Evolutionary conservation across 2,329 filamentous ascomycete species (phyloP).

Genomic region (Cladosporium oxysporum): DNA sequence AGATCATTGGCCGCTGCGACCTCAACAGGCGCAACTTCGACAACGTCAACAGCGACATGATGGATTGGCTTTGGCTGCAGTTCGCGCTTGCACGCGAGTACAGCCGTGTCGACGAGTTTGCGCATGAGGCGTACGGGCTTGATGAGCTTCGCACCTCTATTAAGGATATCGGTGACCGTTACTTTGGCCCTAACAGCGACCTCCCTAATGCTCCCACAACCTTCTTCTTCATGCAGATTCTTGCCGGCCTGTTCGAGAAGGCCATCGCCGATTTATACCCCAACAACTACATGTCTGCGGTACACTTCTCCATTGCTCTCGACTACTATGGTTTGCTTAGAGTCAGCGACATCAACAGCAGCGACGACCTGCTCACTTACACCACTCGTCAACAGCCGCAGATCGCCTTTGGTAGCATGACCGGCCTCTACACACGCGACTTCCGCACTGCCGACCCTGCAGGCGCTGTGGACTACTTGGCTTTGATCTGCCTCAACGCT

Average conservation of each 20-base stretch:
- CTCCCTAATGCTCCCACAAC: slow-evolving; percentile 80
- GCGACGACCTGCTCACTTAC: slow-evolving; percentile 67
- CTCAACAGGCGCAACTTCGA: slow-evolving; percentile 59
- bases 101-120: slow-evolving; percentile 61
- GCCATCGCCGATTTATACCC: slow-evolving; percentile 88
- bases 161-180: slow-evolving; percentile 82
- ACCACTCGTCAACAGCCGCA: slow-evolving; percentile 72
- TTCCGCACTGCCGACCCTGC: slow-evolving; percentile 89
- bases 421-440: slow-evolving; percentile 93
- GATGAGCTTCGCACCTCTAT: slow-evolving; percentile 77
- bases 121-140: slow-evolving; percentile 63
- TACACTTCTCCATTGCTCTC: slow-evolving; percentile 90
- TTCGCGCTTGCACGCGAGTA: slow-evolving; percentile 64
- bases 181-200: slow-evolving; percentile 84
- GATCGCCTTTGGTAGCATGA: slow-evolving; percentile 90
- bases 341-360: slow-evolving; percentile 76
- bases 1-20: slow-evolving; percentile 82
- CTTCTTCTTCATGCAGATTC: slow-evolving; percentile 88
- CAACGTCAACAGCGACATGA: slow-evolving; percentile 59
- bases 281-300: slow-evolving; percentile 88
- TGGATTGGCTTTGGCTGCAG: slow-evolving; percentile 69
- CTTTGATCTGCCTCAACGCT: slow-evolving; percentile 86
- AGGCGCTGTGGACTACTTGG: slow-evolving; percentile 89
- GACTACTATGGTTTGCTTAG: slow-evolving; percentile 87
- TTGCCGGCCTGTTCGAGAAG: slow-evolving; percentile 92